Evolutionary conservation across 768 basidiomycete genomes (phyloP), one percentile per base, ranked within the genome.

Genomic region (Chalciporus piperatus): DNA sequence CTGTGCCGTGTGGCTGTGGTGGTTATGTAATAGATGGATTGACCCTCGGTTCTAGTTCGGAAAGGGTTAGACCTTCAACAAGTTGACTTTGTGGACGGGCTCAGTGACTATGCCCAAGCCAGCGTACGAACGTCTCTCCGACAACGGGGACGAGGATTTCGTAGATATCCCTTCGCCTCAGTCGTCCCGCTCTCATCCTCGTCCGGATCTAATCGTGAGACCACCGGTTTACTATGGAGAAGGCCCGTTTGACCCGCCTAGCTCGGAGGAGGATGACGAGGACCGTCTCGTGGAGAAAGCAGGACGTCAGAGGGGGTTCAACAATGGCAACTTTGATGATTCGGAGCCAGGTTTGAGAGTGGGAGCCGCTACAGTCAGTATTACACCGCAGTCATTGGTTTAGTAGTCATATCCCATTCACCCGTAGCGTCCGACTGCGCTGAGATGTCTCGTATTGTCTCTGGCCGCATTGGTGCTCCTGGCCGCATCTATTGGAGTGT

Each of bases 171-270:
- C 39, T 10, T 30, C 50, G 16, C 16, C 5, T 41, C 54, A 49
- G 46, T 32, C 25, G 3, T 27, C 54, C 41, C 57, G 23, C 44
- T 32, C 45, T 38, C 30, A 19, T 16, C 23, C 41, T 3, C 47
- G 22, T n/a, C 41, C 50, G 11, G 59, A 63, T 28, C 52, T 47
- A 17, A 44, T 46, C 32, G 55, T 62, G 17, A 60, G 65, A 42
- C 75, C 75, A 3, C 59, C 57, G 1, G 59, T 68, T 6, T 91
- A 91, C 69, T 91, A 91, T 57, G 84, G 78, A 27, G 88, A 90
- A 17, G 87, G 89, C 0, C 76, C 82, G 0, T 92, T 90, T 60
- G 85, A 89, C 57, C 77, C 85, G 19, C 86, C 88, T 7, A 87
- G 85, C 60, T 89, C 88, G n/a, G 85, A 84, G 43, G 85, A 85